Conservation (phyloP, 352 stramenopile species). For the Lagenidium sp. region DNA sequence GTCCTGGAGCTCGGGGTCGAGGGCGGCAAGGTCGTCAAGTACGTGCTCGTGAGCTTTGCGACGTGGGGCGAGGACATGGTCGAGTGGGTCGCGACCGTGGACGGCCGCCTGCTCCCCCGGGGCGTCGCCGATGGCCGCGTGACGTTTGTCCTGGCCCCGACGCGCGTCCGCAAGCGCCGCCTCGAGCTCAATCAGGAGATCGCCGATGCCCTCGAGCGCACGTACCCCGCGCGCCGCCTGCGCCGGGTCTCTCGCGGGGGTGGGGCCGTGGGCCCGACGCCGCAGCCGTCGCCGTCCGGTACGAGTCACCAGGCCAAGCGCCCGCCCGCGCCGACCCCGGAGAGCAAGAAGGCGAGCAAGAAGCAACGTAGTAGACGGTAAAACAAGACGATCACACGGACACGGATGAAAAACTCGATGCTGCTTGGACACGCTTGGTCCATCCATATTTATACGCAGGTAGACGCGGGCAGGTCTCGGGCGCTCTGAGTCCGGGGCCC, state of each 20-base stretch:
- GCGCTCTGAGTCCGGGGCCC: too few species aligned
- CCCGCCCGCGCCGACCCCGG: not conserved
- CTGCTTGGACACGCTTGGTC: too few species aligned
- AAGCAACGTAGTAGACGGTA: not conserved
- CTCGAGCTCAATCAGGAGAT: conserved; percentile 39
- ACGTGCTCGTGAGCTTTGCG: conserved; percentile 56
- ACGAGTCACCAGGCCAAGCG: conserved; percentile 1
- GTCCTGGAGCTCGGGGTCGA: conserved; percentile 54
- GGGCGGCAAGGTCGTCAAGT: conserved; percentile 26
- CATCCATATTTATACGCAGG: too few species aligned
- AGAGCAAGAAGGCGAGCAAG: not conserved
- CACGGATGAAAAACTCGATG: too few species aligned
- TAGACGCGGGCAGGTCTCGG: too few species aligned
- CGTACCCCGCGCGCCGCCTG: conserved; percentile 29
- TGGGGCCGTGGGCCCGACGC: too few species aligned
- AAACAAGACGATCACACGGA: too few species aligned
- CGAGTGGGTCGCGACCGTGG: conserved; percentile 63
- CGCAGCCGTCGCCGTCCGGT: conserved; percentile 6
- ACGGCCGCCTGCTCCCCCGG: conserved; percentile 63
- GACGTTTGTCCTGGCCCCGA: conserved; percentile 29
- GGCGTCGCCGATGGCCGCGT: conserved; percentile 46
- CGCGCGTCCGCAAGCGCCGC: conserved; percentile 23
- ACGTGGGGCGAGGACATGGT: conserved; percentile 40
- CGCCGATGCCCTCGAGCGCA: conserved; percentile 41
- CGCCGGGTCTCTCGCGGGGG: too few species aligned